Base-by-base conservation (phyloP, 192 early-diverging fungal species). In the Dispira simplex region DNA sequence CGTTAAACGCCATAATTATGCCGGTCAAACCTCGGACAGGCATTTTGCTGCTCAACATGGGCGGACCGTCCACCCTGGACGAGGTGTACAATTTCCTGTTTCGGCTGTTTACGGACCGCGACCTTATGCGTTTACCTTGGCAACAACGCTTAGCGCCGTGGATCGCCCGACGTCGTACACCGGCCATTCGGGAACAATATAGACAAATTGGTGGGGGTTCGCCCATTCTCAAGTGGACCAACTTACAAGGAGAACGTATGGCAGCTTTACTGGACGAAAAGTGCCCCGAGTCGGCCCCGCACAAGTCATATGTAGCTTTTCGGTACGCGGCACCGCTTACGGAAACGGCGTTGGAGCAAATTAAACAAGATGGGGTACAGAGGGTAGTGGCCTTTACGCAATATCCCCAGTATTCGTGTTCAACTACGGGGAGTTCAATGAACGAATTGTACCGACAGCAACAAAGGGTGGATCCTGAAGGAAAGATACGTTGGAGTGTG, bases 321-420 rank as follows among this genome's bases (percentile, higher is more conserved):
- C 77, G 95, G 48, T 98, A 98, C 78, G 87, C 89, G 0, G 65
- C 75, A 21, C 95, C 95, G 32, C 76, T 87, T 58, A 92, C 90
- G 3, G 71, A 76, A 8, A 75, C 80, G 47, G 83, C 95, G 8
- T 55, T 98, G n/a, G 58, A 76, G 23, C 70, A 79, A 51, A 93
- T 98, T 85, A 79, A 90, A 44, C 60, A 70, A 23, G 92, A 95
- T 71, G 87, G 88, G 8, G 83, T 95, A 2, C 73, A 81, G 56
- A 82, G 88, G 16, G 95, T 89, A 5, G 78, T 98, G 26, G 95
- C 91, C 14, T 90, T 98, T 56, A 86, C 87, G 3, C 85, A 95
- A 71, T 98, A 98, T 69, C 95, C 93, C 51, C 95, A 98, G 76
- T 95, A 91, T 73, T 92, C 90, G n/a, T 92, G 92, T 67, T 91